phyloP scores from a whole-genome alignment of 352 stramenopile species.

The Globisporangium paroecandrum region DNA sequence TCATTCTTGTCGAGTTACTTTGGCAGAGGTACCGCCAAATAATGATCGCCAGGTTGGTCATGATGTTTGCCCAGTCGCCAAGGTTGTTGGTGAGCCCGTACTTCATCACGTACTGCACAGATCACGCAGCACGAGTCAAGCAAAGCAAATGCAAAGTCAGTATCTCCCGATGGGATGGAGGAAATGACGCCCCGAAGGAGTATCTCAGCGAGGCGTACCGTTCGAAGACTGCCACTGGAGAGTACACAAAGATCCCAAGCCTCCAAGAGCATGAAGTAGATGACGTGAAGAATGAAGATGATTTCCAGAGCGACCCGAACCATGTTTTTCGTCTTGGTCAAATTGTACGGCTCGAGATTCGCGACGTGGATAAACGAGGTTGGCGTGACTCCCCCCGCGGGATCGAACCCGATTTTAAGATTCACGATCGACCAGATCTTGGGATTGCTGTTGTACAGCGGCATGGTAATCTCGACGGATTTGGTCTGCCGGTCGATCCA shows the following conservation, averaged over 20 bases:
- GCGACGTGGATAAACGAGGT: conserved; percentile 43
- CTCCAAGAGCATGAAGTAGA: conserved; percentile 62
- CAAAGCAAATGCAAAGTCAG: not conserved
- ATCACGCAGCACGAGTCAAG: not conserved
- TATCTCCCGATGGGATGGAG: not conserved
- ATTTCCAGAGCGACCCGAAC: conserved; percentile 38
- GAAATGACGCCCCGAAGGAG: not conserved
- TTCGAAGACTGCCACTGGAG: conserved; percentile 38
- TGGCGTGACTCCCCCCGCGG: conserved; percentile 51
- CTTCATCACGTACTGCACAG: conserved; percentile 47
- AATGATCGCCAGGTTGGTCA: conserved; percentile 54
- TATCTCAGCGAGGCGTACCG: conserved; percentile 26
- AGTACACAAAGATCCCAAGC: conserved; percentile 67
- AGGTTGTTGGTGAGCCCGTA: conserved; percentile 69
- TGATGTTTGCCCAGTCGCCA: conserved; percentile 62
- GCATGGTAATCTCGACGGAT: conserved; percentile 45
- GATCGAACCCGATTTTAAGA: conserved; percentile 52
- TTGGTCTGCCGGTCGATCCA: conserved; percentile 72
- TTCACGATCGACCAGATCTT: conserved; percentile 62
- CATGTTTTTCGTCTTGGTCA: conserved; percentile 43
- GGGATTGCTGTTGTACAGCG: conserved; percentile 61
- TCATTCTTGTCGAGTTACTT: conserved; percentile 26
- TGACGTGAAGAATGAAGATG: conserved; percentile 44
- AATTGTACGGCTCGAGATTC: conserved; percentile 71
- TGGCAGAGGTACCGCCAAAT: conserved; percentile 59